Evolutionary conservation across 2,329 filamentous ascomycete genomes (phyloP).

Genomic region (Botrytis pseudocinerea): DNA sequence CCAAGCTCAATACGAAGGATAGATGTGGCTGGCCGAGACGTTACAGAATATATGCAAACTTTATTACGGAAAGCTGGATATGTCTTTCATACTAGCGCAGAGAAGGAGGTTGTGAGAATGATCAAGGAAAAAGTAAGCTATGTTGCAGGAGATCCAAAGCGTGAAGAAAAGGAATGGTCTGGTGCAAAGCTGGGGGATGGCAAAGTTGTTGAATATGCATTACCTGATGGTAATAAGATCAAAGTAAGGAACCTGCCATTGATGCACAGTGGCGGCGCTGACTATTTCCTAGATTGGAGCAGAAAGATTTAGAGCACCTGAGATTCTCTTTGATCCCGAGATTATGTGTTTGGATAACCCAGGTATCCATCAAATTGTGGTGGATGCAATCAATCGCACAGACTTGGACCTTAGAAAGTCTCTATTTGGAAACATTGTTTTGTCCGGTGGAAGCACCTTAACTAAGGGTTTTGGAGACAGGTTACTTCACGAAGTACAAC

Average conservation of each 20-base stretch:
- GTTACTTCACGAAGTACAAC: slow-evolving; percentile 86
- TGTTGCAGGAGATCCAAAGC: slow-evolving; percentile 84
- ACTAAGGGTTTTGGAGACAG: slow-evolving; percentile 97
- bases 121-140: slow-evolving; percentile 97
- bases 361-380: slow-evolving; percentile 95
- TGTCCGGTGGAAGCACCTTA: slow-evolving; percentile 92
- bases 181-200: slow-evolving; percentile 73
- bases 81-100: slow-evolving; percentile 94
- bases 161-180: slow-evolving; percentile 96
- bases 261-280: slow-evolving; percentile 21
- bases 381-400: slow-evolving; percentile 91
- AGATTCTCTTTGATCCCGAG: slow-evolving; percentile 97
- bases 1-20: slow-evolving; percentile 93
- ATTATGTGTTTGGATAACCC: slow-evolving; percentile 96
- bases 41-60: slow-evolving; percentile 92
- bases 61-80: slow-evolving; percentile 89
- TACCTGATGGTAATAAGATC: slow-evolving; percentile 91
- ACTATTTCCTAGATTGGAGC: slow-evolving; percentile 67
- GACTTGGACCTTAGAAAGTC: slow-evolving; percentile 94
- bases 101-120: slow-evolving; percentile 96
- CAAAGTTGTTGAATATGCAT: slow-evolving; percentile 80
- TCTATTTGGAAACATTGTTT: slow-evolving; percentile 93
- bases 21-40: slow-evolving; percentile 92
- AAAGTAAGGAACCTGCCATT: slow-evolving; percentile 58
- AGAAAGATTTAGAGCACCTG: slow-evolving; percentile 91